Percentiles rank a stretch among this genome's conserved stretches.
Conservation (phyloP, 257 asterid species). For the Verbascum thapsus region DNA sequence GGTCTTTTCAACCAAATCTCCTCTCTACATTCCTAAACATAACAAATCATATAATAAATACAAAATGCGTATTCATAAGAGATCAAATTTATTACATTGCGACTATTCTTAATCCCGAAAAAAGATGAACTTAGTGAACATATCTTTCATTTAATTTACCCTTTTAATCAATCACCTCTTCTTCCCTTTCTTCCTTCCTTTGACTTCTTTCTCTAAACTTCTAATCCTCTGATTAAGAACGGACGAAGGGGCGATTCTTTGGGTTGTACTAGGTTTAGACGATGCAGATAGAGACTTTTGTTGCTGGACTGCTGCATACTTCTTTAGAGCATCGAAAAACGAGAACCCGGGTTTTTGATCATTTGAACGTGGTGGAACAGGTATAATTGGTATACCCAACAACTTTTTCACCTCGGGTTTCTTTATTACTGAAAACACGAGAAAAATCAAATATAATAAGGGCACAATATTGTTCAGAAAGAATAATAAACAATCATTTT, state of each 20-base stretch:
- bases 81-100: neutral
- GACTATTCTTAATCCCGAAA: conserved; percentile 8
- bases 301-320: conserved; percentile 59
- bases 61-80: neutral
- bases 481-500: too few species aligned
- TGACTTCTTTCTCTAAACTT: conserved; percentile 80
- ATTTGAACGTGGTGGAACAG: conserved; percentile 45
- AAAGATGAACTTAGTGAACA: conserved; percentile 9
- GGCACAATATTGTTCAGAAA: neutral
- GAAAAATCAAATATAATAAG: conserved; percentile 10
- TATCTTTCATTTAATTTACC: conserved; percentile 18
- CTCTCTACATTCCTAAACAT: neutral
- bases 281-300: conserved; percentile 39
- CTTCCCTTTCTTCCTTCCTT: conserved; percentile 75
- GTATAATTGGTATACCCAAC: conserved; percentile 64
- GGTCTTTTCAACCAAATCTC: too few species aligned
- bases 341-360: conserved; percentile 56
- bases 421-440: conserved; percentile 53
- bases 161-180: conserved; percentile 54
- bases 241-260: conserved; percentile 44
- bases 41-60: conserved; percentile 5
- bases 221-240: conserved; percentile 59
- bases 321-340: conserved; percentile 59
- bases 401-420: conserved; percentile 62
- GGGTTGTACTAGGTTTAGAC: conserved; percentile 39